Conservation (phyloP, 371 early-diverging fungal species). For the Rhizopus microsporus region DNA sequence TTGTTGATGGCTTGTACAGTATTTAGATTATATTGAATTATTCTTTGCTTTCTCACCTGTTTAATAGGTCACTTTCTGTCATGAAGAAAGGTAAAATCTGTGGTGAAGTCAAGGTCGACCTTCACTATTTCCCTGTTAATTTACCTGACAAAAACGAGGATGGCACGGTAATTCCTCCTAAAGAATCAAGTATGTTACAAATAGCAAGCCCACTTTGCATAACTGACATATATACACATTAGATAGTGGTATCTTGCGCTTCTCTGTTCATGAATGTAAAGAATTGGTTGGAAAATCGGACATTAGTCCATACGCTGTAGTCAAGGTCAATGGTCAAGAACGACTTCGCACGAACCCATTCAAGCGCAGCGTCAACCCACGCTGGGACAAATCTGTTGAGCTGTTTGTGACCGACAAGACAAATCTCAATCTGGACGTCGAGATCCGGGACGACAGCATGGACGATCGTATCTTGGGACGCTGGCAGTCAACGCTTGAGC, state of each 20-base stretch:
- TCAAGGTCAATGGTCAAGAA: constrained; percentile 44
- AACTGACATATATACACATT: background rate
- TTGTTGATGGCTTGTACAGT: constrained; percentile 34
- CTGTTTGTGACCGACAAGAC: constrained; percentile 50
- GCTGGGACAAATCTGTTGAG: constrained; percentile 54
- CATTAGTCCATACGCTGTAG: constrained; percentile 50
- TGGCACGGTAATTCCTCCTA: constrained; percentile 44
- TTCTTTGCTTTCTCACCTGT: too few relatives aligned
- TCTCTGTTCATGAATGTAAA: constrained; percentile 55
- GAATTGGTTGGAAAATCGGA: constrained; percentile 41
- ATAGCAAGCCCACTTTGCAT: background rate
- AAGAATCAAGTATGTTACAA: constrained; percentile 44
- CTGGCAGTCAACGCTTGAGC: constrained; percentile 29
- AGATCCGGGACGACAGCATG: constrained; percentile 29
- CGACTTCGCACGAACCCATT: constrained; percentile 42
- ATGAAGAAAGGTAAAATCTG: constrained; percentile 43
- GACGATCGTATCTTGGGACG: constrained; percentile 38
- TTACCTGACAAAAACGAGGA: constrained; percentile 45
- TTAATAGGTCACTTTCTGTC: constrained; percentile 34
- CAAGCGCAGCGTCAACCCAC: constrained; percentile 56
- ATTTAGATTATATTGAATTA: constrained; percentile 7
- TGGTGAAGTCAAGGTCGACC: constrained; percentile 49
- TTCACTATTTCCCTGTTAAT: constrained; percentile 46
- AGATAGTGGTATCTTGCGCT: constrained; percentile 59
- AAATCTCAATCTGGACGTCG: constrained; percentile 34